A percentile compares a stretch with the other conserved stretches of the same genome.
These are phyloP conservation scores for Dictyostelium purpureum DNA, from an alignment of 78 protist genomes.

Conservation along the genomic window DNA sequence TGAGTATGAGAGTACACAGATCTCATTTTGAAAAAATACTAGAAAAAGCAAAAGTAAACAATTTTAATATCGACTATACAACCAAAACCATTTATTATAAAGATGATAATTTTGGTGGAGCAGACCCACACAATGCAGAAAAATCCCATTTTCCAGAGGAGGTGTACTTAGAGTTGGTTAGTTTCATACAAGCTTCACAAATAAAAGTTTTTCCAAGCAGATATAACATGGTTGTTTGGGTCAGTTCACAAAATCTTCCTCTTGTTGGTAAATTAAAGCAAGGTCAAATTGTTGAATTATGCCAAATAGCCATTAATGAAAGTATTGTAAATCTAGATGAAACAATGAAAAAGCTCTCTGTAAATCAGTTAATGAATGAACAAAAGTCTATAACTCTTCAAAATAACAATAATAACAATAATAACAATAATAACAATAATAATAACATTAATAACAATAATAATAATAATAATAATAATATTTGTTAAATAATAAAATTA, in stretches of 20 bases:
- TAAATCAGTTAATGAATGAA: background rate
- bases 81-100: constrained; percentile 74
- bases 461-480: constrained; percentile 3
- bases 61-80: constrained; percentile 43
- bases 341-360: background rate
- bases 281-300: constrained; percentile 72
- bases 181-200: constrained; percentile 32
- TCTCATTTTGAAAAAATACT: constrained; percentile 65
- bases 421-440: background rate
- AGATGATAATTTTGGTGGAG: constrained; percentile 69
- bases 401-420: background rate
- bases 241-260: constrained; percentile 41
- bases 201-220: constrained; percentile 68
- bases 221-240: constrained; percentile 58
- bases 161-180: constrained; percentile 17
- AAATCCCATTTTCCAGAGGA: constrained; percentile 40
- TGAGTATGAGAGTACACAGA: constrained; percentile 66
- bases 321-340: constrained; percentile 54
- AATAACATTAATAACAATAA: constrained; percentile 7
- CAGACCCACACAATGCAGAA: constrained; percentile 66
- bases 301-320: constrained; percentile 68
- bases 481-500: background rate
- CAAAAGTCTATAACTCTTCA: background rate
- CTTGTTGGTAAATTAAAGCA: constrained; percentile 39
- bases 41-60: constrained; percentile 63